Conservation (phyloP, 345 rosid genomes). For the Euphorbia pulcherrima region DNA sequence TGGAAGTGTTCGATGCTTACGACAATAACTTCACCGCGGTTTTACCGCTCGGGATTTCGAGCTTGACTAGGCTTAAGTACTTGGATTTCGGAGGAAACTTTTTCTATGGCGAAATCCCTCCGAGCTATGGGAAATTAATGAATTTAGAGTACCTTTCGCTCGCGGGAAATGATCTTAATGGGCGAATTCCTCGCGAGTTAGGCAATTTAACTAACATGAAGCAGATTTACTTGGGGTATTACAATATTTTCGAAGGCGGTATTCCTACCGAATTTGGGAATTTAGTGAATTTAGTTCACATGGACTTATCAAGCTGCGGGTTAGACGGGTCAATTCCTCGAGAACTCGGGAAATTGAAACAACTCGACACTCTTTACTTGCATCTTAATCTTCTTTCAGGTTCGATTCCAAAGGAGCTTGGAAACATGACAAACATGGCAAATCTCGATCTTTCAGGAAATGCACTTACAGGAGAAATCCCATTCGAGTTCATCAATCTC, state of each 20-base stretch:
- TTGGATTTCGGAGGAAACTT: conserved; percentile 87
- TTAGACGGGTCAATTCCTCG: conserved; percentile 68
- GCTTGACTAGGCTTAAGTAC: conserved; percentile 40
- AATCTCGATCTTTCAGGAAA: conserved; percentile 76
- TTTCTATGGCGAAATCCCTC: conserved; percentile 68
- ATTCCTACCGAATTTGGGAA: conserved; percentile 67
- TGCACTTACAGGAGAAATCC: conserved; percentile 68
- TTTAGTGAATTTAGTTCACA: conserved; percentile 51
- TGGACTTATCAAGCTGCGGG: conserved; percentile 75
- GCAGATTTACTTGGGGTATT: conserved; percentile 69
- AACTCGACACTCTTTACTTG: conserved; percentile 60
- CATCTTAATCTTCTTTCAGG: conserved; percentile 68
- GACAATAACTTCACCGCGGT: conserved; percentile 72
- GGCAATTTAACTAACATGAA: conserved; percentile 63
- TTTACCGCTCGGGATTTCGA: conserved; percentile 46
- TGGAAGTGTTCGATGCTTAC: conserved; percentile 63
- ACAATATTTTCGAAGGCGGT: conserved; percentile 63
- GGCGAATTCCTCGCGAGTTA: conserved; percentile 61
- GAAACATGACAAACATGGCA: conserved; percentile 64
- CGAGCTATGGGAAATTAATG: conserved; percentile 49
- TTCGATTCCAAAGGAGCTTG: conserved; percentile 57
- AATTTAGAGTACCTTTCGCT: conserved; percentile 61
- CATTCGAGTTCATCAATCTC: conserved; percentile 58
- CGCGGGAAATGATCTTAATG: conserved; percentile 71
- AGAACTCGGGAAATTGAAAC: conserved; percentile 59